Base-by-base conservation (phyloP, 805 yeast genomes). In the Candida germanica region DNA sequence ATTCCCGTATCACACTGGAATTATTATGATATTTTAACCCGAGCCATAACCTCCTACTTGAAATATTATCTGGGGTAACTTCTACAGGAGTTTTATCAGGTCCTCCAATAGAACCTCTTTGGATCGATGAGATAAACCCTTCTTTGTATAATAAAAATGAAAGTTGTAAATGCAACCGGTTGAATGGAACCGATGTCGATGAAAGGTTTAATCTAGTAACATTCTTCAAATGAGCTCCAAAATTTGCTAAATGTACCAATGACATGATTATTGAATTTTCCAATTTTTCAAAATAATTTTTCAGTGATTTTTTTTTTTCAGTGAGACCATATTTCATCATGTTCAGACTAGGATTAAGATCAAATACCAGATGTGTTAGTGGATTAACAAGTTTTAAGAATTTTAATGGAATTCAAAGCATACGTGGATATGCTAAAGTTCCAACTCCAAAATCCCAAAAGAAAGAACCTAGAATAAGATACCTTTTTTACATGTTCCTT, bases 191-290 rank as follows among this genome's bases (percentile, higher is more conserved):
- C 13, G 87, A 75, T 0, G 97, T 87, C 40, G 82, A 58, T 8
- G 91, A 73, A 29, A 79, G 64, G 52, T 78, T 77, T 32, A 86
- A 91, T 58, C 83, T 75, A 11, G 86, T 73, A 49, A 91, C 87
- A 63, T 93, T 93, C 59, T 87, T 94, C 44, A 93, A 58, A 56
- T 91, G 98, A 15, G 95, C 80, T 55, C 96, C 86, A 28, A 84
- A 71, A 64, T 87, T 76, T 10, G 91, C 93, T 43, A 93, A 72
- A 47, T 80, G 83, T 33, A 84, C 94, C 36, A 89, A 71, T 21
- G 96, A 88, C 96, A 91, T 88, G 26, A 30, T 26, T 7, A n/a
- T n/a, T n/a, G n/a, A n/a, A n/a, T n/a, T n/a, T n/a, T n/a, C n/a
- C n/a, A n/a, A n/a, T n/a, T n/a, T n/a, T n/a, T n/a, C n/a, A n/a